Base-by-base conservation (phyloP, 768 basidiomycete genomes). In the Rhodotorula diobovata region DNA sequence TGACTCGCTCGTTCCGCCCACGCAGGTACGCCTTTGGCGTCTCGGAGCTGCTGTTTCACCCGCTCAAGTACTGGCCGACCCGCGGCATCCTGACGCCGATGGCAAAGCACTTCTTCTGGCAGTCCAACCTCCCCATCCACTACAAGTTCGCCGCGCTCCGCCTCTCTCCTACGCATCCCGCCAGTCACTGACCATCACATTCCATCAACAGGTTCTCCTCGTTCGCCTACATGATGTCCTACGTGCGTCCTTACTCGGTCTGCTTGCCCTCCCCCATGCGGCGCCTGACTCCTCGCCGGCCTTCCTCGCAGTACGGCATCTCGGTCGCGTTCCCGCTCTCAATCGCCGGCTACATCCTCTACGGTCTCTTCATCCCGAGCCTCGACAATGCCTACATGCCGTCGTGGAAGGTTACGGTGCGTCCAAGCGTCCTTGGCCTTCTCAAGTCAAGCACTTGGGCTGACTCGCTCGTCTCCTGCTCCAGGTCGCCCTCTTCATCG, bases 21-120 rank as follows among this genome's bases (percentile, higher is more conserved):
- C 21, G 41, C 51, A 60, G 62, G 54, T 59, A 69, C 65, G 72
- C 75, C 62, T 76, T 46, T 66, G 75, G 73, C 37, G 58, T 79
- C 32, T 77, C 76, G 43, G 82, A 82, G 80, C 84, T 94, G 46
- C 85, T 94, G 69, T 93, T 96, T 85, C 87, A 93, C 76, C 92
- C 91, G 0, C 76, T 93, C 68, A 84, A 85, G 63, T 79, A 86
- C 34, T 93, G 91, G 91, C 88, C 86, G 85, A 82, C 82, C 63
- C 80, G 85, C 71, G 92, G 92, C 11, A 92, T 92, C 0, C 88
- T 95, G 81, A 93, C 86, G 3, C 56, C 55, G 21, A 77, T 78
- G 39, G 79, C 80, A 2, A 80, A 80, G 71, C 62, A 61, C 64
- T 71, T 71, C 64, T 71, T 82, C 53, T 80, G 80, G 79, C 76